Evolutionary conservation across 257 asterid genomes (phyloP).

Genomic region (Solanum etuberosum): DNA sequence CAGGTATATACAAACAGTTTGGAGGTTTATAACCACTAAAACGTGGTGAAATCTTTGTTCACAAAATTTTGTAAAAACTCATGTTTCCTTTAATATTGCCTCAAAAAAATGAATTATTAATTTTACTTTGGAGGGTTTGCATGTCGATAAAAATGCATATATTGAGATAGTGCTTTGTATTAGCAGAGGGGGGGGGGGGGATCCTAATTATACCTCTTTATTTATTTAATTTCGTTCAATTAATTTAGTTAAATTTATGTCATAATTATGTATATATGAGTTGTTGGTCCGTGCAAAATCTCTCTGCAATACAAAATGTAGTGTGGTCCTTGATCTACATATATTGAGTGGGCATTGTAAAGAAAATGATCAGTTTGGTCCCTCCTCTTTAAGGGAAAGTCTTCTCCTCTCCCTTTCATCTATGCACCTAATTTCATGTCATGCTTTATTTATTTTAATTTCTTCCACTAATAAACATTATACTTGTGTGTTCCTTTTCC

Average conservation of each 20-base stretch:
- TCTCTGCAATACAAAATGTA: not conserved
- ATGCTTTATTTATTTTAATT: not conserved
- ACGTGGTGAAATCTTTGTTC: not conserved
- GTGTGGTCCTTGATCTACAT: constrained; percentile 18
- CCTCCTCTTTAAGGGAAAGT: constrained; percentile 3
- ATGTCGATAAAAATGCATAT: not conserved
- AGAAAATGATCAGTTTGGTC: constrained; percentile 16
- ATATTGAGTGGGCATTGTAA: constrained; percentile 5
- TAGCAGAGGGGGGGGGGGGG: not conserved
- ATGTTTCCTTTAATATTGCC: not conserved
- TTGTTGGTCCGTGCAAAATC: not conserved
- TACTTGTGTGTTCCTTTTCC: not conserved
- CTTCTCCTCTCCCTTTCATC: not conserved
- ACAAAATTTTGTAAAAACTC: not conserved
- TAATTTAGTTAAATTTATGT: not conserved
- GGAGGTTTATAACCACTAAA: not conserved
- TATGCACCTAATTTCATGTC: not conserved
- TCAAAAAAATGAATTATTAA: not conserved
- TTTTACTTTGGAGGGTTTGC: too few species aligned
- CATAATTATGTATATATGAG: not conserved
- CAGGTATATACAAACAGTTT: not conserved
- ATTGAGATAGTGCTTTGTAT: not conserved
- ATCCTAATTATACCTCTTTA: not conserved
- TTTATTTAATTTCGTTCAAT: not conserved
- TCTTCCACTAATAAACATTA: not conserved